These are phyloP conservation scores for Saraca asoca DNA, from an alignment of 331 rosid species.

Conservation along the genomic window DNA sequence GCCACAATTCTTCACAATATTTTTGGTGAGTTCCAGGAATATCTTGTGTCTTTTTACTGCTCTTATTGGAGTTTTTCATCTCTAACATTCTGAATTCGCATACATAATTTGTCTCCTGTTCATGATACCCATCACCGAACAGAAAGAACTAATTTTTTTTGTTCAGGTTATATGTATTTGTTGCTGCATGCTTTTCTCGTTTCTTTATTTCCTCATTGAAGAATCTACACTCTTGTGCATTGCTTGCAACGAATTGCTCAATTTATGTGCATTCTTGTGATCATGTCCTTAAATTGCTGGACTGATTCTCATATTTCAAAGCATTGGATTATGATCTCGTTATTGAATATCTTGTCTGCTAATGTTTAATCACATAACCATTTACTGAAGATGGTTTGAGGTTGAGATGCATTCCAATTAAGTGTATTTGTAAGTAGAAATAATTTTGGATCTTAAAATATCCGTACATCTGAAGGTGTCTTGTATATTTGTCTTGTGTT, in stretches of 20 bases:
- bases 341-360: too few species aligned
- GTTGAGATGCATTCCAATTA: too few species aligned
- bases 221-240: constrained; percentile 32
- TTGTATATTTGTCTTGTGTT: too few species aligned
- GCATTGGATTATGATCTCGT: too few species aligned
- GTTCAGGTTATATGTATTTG: constrained; percentile 48
- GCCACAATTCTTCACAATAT: constrained; percentile 40
- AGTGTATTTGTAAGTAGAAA: too few species aligned
- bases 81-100: constrained; percentile 33
- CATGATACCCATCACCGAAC: constrained; percentile 45
- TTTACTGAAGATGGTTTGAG: too few species aligned
- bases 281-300: too few species aligned
- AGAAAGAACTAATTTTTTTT: constrained; percentile 75
- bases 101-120: constrained; percentile 45
- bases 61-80: constrained; percentile 31
- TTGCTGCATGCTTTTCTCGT: constrained; percentile 36
- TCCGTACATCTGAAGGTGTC: too few species aligned
- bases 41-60: constrained; percentile 32
- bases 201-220: constrained; percentile 32
- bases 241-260: neutral
- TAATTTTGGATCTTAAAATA: too few species aligned
- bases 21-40: constrained; percentile 49
- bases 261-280: too few species aligned
- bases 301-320: too few species aligned
- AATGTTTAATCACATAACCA: too few species aligned